phyloP scores from a whole-genome alignment of 2,329 filamentous ascomycete species.

The Ceratocystis harringtonii region DNA sequence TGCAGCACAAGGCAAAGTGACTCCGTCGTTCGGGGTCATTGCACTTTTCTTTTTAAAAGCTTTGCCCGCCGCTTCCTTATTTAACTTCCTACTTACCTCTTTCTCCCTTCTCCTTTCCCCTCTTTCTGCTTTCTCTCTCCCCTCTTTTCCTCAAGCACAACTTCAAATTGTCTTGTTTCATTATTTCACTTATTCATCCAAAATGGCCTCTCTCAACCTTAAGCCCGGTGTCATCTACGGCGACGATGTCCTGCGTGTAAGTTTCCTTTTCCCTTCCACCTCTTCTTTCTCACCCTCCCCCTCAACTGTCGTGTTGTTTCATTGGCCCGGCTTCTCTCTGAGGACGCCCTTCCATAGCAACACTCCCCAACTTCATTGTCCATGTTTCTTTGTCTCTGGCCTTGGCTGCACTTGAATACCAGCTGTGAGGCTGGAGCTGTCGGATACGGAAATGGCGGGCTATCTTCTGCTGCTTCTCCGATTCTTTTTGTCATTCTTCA shows the following conservation, averaged over 20 bases:
- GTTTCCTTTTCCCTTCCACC: constrained; percentile 4
- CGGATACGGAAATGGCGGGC: not conserved
- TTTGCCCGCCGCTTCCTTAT: constrained; percentile 3
- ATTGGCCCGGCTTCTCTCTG: not conserved
- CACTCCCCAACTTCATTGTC: no score
- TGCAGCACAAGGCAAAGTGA: not conserved
- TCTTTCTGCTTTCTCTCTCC: constrained; percentile 6
- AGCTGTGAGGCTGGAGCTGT: not conserved
- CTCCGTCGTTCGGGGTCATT: not conserved
- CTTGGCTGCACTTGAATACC: not conserved
- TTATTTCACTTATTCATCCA: constrained; percentile 19
- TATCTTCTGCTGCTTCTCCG: not conserved
- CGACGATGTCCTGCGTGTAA: constrained; percentile 33
- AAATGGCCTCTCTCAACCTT: constrained; percentile 30
- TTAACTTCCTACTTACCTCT: constrained; percentile 7
- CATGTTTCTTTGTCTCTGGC: not conserved
- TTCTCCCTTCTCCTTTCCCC: constrained; percentile 10
- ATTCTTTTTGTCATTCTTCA: not conserved
- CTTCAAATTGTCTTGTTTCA: constrained; percentile 13
- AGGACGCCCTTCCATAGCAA: not conserved
- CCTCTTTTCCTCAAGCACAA: constrained; percentile 5
- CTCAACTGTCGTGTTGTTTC: not conserved
- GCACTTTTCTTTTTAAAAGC: constrained; percentile 5
- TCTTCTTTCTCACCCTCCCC: not conserved
- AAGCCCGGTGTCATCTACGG: constrained; percentile 41